Evolutionary conservation across 768 basidiomycete genomes (phyloP), one percentile per base, ranked within the genome.

Genomic region (Lyophyllum decastes): DNA sequence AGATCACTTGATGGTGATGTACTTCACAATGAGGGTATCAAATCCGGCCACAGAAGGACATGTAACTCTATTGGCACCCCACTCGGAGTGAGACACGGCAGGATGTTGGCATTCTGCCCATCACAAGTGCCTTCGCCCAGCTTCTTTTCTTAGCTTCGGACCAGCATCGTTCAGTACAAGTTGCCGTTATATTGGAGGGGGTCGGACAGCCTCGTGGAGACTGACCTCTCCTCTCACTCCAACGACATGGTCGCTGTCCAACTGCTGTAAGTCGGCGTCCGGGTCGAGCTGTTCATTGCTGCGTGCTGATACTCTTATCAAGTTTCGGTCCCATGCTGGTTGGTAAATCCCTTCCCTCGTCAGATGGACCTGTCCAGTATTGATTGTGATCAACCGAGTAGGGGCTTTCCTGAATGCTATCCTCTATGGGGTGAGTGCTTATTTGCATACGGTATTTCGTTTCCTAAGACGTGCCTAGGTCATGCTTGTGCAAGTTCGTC

Each of bases 311-410:
- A 24, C 43, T 53, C 27, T 8, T 12, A 2, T 22, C 54, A 78
- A 47, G 79, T 34, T 78, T 74, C 62, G 79, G 79, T 19, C 78
- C 79, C 11, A 78, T 80, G 76, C 69, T 79, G 35, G 67, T 79
- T 52, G 79, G 78, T 26, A 70, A 6, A 44, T 35, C n/a, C 70
- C 17, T 76, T 72, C 56, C 61, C 74, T 35, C 43, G 30, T 52
- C 12, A 12, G 35, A 16, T 26, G n/a, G 2, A 33, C 1, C 12
- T 53, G n/a, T 38, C 24, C 12, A 22, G 17, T n/a, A 1, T 40
- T 17, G 47, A 61, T 49, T 54, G 3, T 12, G 7, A 22, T 16
- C 7, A 7, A n/a, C 16, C 14, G 19, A 1, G 25, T 27, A 66
- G 63, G 66, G 7, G 43, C 60, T 11, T 67, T 61, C 41, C 22